These are phyloP conservation scores for Phlebiopsis flavidoalba DNA, from an alignment of 768 basidiomycete genomes.

Conservation along the genomic window DNA sequence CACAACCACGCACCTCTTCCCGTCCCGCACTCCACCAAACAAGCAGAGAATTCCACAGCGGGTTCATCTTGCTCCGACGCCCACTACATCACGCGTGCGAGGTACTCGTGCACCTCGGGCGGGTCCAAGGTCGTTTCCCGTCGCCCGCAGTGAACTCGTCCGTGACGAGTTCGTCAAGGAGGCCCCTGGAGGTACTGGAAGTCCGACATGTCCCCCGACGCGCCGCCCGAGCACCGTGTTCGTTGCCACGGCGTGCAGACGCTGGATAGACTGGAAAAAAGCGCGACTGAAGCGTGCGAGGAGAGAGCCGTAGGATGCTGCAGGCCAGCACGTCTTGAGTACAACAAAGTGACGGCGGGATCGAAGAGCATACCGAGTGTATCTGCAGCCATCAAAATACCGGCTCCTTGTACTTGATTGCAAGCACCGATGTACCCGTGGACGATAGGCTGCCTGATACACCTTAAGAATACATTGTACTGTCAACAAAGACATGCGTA, in stretches of 20 bases:
- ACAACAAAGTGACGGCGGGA: not conserved
- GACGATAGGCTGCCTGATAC: constrained; percentile 82
- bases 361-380: constrained; percentile 63
- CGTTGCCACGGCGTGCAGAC: constrained; percentile 79
- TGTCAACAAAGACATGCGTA: constrained; percentile 28
- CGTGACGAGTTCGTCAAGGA: constrained; percentile 72
- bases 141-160: constrained; percentile 82
- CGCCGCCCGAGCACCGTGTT: constrained; percentile 88
- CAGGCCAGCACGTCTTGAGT: not conserved
- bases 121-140: constrained; percentile 78
- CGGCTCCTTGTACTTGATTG: constrained; percentile 92
- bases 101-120: constrained; percentile 89
- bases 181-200: constrained; percentile 86
- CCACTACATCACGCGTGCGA: constrained; percentile 89
- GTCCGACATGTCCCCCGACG: constrained; percentile 95
- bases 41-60: constrained; percentile 91
- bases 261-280: constrained; percentile 87
- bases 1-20: constrained; percentile 48
- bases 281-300: constrained; percentile 97
- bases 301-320: constrained; percentile 95
- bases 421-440: constrained; percentile 95
- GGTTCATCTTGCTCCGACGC: constrained; percentile 83
- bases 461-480: too few species aligned
- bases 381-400: constrained; percentile 98
- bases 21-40: constrained; percentile 90